Evolutionary conservation across 352 stramenopile species (phyloP), one percentile per base, ranked within the genome.

Genomic region (Globisporangium spiculum): DNA sequence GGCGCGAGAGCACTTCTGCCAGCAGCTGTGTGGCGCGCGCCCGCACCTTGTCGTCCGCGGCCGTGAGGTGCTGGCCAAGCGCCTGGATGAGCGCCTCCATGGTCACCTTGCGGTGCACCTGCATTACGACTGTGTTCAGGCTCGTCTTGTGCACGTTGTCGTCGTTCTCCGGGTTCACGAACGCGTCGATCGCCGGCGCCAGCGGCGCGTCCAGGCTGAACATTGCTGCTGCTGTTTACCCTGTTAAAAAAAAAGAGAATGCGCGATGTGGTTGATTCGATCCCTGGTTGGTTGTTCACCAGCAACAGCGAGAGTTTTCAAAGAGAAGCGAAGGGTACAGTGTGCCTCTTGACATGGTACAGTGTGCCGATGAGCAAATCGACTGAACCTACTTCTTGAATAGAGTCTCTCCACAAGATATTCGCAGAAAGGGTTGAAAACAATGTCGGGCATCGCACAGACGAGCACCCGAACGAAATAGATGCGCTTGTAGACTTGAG

Each of bases 121-220:
- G 86, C 86, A 96, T 94, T 27, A 96, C 76, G 48, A 96, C 76
- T n/a, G 84, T 94, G 75, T 96, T 96, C 41, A 96, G 78, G 36
- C 83, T 87, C 50, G 86, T 93, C 79, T 93, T 96, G 73, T 96
- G 88, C 69, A 76, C 73, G 24, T 75, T 82, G 24, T 96, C 86
- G 46, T 94, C 86, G 63, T 92, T 92, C 73, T 94, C 87, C 3
- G 88, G 87, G 76, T 94, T 76, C 66, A 94, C 84, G 72, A 94
- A 96, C 72, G 84, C 87, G 63, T 93, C 84, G 72, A 96, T 93
- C 58, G 89, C 86, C 36, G 89, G 87, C 72, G 84, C 83, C 46
- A 96, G 77, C 68, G 89, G 89, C 56, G 87, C 85, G 66, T 96
- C 89, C 24, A 96, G 80, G 68, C 73, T 89, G 75, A 96, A 96